Base-by-base conservation (phyloP, 1,284 basidiomycete genomes). In the Malassezia sp. region DNA sequence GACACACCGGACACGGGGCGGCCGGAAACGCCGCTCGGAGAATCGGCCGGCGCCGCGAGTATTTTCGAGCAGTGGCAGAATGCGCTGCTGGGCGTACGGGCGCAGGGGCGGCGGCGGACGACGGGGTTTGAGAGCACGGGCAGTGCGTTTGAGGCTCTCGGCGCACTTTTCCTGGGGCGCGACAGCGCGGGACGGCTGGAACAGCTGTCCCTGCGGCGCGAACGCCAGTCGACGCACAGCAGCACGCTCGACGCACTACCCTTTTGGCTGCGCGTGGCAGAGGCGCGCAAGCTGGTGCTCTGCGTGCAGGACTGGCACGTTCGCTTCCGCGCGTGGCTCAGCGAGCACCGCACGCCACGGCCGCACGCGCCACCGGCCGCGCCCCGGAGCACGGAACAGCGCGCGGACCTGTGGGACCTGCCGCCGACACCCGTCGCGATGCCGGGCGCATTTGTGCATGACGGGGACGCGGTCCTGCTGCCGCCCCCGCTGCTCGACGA, bases 401-500 rank as follows among this genome's bases (percentile, higher is more conserved):
- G 21, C 7, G 28, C 7, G 20, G 38, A 39, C n/a, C n/a, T n/a
- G 17, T 56, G 53, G 11, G 60, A 65, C 11, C 54, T 60, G 3
- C 65, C 65, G 33, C 59, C 62, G 2, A 60, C 59, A 24, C 65
- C 65, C 5, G 41, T 68, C 6, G 61, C 53, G 4, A 68, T 68
- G 65, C 65, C 65, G 0, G 65, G 65, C n/a, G 61, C 56, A 1
- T 68, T 32, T 35, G 12, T 58, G 60, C 56, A 51, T 1, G 59
- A 60, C 33, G 54, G 59, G 17, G 59, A 63, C n/a, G 61, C 60
- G 11, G 54, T 59, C 0, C 45, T 66, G n/a, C 46, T 65, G 11
- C 52, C 67, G 2, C 66, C 66, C 3, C 66, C 66, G 0, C 66
- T 64, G 0, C 37, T 69, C 26, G 50, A 67, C 2, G 63, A 66